Base-by-base conservation (phyloP, 352 stramenopile genomes). In the Aphanomyces cochlioides region DNA sequence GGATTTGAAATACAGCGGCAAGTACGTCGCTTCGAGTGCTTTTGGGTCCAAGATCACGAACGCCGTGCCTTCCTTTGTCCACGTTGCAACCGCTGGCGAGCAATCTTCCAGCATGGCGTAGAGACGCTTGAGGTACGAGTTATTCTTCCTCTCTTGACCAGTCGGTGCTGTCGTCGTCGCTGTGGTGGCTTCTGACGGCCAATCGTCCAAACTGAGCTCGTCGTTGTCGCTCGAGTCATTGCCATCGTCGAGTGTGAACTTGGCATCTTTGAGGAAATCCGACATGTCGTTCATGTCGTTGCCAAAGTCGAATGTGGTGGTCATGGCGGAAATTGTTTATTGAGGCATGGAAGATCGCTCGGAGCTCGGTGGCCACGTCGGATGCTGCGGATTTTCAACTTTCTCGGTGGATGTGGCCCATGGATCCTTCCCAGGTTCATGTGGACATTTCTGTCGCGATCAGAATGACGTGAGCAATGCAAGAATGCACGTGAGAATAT, bases 1-100 rank as follows among this genome's bases (percentile, higher is more conserved):
- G 80, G 98, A 94, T 77, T 98, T 98, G 72, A 98, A 98, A 78
- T 97, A 98, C 66, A 87, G 87, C 15, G 93, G 92, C 19, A 98
- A 77, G 45, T 98, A 84, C 74, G 90, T 81, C 28, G 87, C 75
- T 66, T 96, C 93, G 47, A 98, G 79, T 21, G 80, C 78, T 10
- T 84, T 77, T 74, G 90, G 91, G 81, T 96, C 85, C 43, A 90
- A 71, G 64, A 95, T 95, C 70, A 91, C 78, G 75, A 95, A 94
- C 12, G 84, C 79, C 59, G 83, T 67, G 41, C 82, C 84, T 67
- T 94, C 84, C 2, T 87, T 79, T 3, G 84, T 81, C 88, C 88
- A 96, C 21, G 37, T 41, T 17, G 60, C 60, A 7, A 67, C 37
- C 21, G 37, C 21, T 1, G 45, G 38, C 19, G 60, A 41, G n/a